Evolutionary conservation across 225 moss, liverwort and hornwort genomes (phyloP).

Genomic region (Bryoerythrophyllum caledonicum): DNA sequence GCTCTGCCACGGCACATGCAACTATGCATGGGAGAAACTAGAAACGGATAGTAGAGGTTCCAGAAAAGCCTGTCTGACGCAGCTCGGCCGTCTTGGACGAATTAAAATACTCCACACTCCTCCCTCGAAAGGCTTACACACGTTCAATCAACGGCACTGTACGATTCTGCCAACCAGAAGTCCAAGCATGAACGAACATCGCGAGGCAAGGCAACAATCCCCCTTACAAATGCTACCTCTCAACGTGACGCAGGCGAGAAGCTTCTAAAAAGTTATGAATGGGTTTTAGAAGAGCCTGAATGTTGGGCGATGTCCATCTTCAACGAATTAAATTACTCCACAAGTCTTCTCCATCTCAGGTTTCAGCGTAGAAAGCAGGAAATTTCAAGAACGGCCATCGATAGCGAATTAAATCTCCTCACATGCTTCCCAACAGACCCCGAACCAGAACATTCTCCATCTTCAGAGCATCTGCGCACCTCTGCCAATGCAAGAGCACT

Average conservation of each 20-base stretch:
- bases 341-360: too few species aligned
- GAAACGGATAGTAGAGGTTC: too few species aligned
- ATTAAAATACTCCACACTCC: background rate
- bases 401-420: background rate
- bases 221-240: too few species aligned
- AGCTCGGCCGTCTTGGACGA: background rate
- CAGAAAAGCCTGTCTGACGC: too few species aligned
- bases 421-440: background rate
- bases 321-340: background rate
- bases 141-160: too few species aligned
- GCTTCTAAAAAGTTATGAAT: background rate
- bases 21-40: background rate
- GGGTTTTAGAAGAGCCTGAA: background rate
- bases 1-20: background rate
- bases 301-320: too few species aligned
- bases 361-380: too few species aligned
- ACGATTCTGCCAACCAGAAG: constrained; percentile 8
- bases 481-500: background rate
- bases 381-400: background rate
- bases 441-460: too few species aligned
- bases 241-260: background rate
- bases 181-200: background rate
- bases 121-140: too few species aligned
- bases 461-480: background rate
- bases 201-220: too few species aligned